Percentiles rank a stretch among this genome's conserved stretches.
phyloP scores from a whole-genome alignment of 495 filamentous ascomycete species.

The Aspergillus bridgeri region DNA sequence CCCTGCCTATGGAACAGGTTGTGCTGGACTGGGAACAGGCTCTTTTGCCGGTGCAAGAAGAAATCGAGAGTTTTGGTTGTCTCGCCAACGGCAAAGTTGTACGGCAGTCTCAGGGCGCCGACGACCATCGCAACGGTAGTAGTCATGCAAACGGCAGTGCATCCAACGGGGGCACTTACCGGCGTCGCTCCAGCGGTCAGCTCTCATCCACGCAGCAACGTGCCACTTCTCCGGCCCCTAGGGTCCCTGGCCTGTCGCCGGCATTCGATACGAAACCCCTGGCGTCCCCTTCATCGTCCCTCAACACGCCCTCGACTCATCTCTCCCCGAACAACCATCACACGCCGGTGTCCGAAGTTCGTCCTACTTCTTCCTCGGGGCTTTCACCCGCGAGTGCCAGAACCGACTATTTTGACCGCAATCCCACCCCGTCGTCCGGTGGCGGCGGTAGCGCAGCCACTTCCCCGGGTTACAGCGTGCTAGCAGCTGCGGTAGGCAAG shows the following conservation, averaged over 20 bases:
- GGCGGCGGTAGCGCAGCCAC: slow-evolving; percentile 13
- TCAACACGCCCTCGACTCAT: slow-evolving; percentile 7
- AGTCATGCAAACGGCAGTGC: slow-evolving; percentile 24
- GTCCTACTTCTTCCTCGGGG: not conserved
- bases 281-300: slow-evolving; percentile 13
- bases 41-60: slow-evolving; percentile 61
- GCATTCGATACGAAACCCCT: slow-evolving; percentile 26
- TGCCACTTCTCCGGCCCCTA: slow-evolving; percentile 10
- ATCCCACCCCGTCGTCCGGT: slow-evolving; percentile 36
- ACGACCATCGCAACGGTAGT: slow-evolving; percentile 34
- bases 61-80: slow-evolving; percentile 69
- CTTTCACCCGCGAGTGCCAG: slow-evolving; percentile 22
- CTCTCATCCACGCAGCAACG: slow-evolving; percentile 16
- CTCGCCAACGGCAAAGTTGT: slow-evolving; percentile 73
- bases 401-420: slow-evolving; percentile 52
- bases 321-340: slow-evolving; percentile 4
- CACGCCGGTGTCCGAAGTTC: not conserved
- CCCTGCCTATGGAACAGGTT: slow-evolving; percentile 69
- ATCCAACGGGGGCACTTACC: slow-evolving; percentile 20
- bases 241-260: slow-evolving; percentile 9
- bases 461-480: slow-evolving; percentile 21
- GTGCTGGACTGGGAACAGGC: slow-evolving; percentile 64
- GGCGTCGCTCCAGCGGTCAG: slow-evolving; percentile 21
- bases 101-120: slow-evolving; percentile 55
- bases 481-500: slow-evolving; percentile 27